Evolutionary conservation across 1,284 basidiomycete species (phyloP).

Genomic region (Microbotryum scabiosae): DNA sequence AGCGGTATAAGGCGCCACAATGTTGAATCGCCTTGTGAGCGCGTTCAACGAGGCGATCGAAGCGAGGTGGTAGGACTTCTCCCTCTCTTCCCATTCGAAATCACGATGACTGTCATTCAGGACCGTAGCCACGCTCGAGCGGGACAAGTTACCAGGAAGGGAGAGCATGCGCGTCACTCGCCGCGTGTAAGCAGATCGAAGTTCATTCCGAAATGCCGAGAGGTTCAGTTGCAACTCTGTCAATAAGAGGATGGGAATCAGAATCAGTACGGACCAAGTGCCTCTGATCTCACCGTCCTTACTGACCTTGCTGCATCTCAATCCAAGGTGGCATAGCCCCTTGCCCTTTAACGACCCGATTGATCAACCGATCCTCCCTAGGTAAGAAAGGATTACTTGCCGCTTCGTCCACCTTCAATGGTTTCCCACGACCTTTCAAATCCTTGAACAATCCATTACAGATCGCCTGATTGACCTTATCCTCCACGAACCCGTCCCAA

Average conservation of each 20-base stretch:
- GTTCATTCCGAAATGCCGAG: conserved; percentile 54
- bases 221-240: conserved; percentile 53
- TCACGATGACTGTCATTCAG: conserved; percentile 48
- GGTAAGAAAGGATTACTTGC: conserved; percentile 61
- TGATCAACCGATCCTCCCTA: conserved; percentile 30
- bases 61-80: conserved; percentile 59
- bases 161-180: conserved; percentile 55
- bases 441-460: conserved; percentile 60
- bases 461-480: conserved; percentile 66
- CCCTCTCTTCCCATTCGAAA: conserved; percentile 61
- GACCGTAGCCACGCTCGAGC: background rate
- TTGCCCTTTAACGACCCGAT: conserved; percentile 55
- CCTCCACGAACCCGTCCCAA: conserved; percentile 67
- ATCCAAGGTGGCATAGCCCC: conserved; percentile 86
- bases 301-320: conserved; percentile 63
- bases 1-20: conserved; percentile 63
- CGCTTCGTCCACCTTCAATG: conserved; percentile 53
- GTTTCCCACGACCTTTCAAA: conserved; percentile 67
- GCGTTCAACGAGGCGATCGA: conserved; percentile 64
- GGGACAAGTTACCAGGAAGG: conserved; percentile 45
- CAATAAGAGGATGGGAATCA: too few species aligned
- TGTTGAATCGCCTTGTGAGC: conserved; percentile 68
- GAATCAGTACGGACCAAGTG: conserved; percentile 24
- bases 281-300: too few species aligned
- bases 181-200: conserved; percentile 56